Evolutionary conservation across 108 stramenopile genomes (phyloP), one percentile per base, ranked within the genome.

Genomic region (Nitzschia sp.): DNA sequence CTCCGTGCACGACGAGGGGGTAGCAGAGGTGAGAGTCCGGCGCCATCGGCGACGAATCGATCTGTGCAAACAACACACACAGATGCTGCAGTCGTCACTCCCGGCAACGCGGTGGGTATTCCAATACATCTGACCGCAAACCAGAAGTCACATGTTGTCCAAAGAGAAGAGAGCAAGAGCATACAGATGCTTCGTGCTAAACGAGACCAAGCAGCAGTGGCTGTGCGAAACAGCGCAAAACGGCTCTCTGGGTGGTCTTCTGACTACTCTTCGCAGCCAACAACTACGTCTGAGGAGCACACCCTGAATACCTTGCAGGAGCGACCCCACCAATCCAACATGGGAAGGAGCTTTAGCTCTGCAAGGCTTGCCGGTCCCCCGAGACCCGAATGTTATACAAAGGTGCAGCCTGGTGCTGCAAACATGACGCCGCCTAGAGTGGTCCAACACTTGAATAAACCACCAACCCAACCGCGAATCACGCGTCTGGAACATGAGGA

Each of bases 141-240:
- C 21, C 19, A 23, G 21, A 21, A 17, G 4, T 42, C 38, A 15
- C 8, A 15, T 42, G 49, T 21, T 23, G 4, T 19, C 11, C 13
- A 23, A 19, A 19, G 46, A 46, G 35, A 33, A 19, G 53, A 55
- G 24, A 34, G 53, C 21, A 6, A 54, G 25, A 29, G 9, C 17
- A 0, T 33, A 38, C 15, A 38, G 36, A 32, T 38, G 30, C 35
- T 71, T 33, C 47, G 70, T 59, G 70, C 51, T 11, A 55, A 45
- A 25, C 33, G 60, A 25, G 48, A 71, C 46, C 58, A 71, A 54
- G 59, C 70, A 11, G 70, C 59, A 13, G 53, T 35, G 46, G 42
- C 42, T 17, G 59, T 71, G 9, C 36, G 59, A 6, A 15, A 62
- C 15, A 58, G 59, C 15, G 26, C 59, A 51, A 30, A 34, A 51